A percentile compares a stretch with the other conserved stretches of the same genome.
Conservation (phyloP, 352 stramenopile genomes). For the Phytophthora agathidicida region DNA sequence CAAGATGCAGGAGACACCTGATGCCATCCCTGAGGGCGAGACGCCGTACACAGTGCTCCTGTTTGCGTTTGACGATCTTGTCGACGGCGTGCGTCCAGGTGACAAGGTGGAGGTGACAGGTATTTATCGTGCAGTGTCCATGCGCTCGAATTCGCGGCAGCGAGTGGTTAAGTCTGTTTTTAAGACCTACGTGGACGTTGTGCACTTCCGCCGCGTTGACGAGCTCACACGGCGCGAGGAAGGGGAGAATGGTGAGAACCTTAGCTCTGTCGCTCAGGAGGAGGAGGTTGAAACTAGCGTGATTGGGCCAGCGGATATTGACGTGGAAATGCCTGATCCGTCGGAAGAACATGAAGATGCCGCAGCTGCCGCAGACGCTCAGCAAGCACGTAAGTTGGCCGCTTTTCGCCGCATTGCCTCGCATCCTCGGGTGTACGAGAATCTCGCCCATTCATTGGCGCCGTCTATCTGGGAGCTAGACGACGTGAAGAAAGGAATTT, state of each 20-base stretch:
- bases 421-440: conserved; percentile 86
- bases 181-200: conserved; percentile 99
- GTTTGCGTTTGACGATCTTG: conserved; percentile 98
- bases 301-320: conserved; percentile 39
- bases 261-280: conserved; percentile 8
- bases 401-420: conserved; percentile 77
- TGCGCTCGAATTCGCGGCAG: conserved; percentile 93
- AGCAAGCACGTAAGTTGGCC: conserved; percentile 59
- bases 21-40: conserved; percentile 98
- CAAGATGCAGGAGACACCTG: conserved; percentile 97
- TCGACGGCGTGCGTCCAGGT: conserved; percentile 96
- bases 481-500: conserved; percentile 98
- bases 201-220: conserved; percentile 96
- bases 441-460: conserved; percentile 79
- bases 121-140: conserved; percentile 96
- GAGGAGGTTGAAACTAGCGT: conserved; percentile 20
- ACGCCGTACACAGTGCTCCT: conserved; percentile 98
- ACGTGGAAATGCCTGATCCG: conserved; percentile 42
- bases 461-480: conserved; percentile 95
- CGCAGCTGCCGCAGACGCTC: conserved; percentile 52
- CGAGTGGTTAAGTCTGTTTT: conserved; percentile 97
- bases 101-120: conserved; percentile 97
- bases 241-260: conserved; percentile 32
- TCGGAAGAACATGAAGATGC: conserved; percentile 45
- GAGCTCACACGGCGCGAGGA: conserved; percentile 66